Evolutionary conservation across 2,329 filamentous ascomycete genomes (phyloP).

Genomic region (Raffaelea deltoideospora): DNA sequence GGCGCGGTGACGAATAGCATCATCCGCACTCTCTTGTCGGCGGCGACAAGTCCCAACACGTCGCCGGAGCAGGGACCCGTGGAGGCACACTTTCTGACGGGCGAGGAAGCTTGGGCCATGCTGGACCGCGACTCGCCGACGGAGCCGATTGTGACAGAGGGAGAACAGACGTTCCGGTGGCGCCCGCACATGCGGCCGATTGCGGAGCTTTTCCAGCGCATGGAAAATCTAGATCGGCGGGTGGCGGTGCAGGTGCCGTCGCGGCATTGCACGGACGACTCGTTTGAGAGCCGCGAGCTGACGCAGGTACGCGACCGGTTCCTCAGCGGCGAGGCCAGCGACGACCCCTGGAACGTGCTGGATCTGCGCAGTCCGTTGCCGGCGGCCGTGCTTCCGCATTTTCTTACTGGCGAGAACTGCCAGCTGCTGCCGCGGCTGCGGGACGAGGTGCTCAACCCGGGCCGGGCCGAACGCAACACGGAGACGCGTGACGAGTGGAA

Average conservation of each 20-base stretch:
- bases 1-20: constrained; percentile 8
- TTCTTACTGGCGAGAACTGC: constrained; percentile 15
- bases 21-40: constrained; percentile 6
- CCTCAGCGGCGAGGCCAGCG: constrained; percentile 1
- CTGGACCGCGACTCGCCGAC: constrained; percentile 8
- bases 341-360: constrained; percentile 16
- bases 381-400: constrained; percentile 12
- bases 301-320: constrained; percentile 12
- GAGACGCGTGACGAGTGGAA: constrained; percentile 16
- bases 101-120: constrained; percentile 7
- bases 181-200: constrained; percentile 11
- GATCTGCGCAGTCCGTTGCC: constrained; percentile 15
- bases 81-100: constrained; percentile 9
- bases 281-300: constrained; percentile 12
- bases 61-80: not conserved
- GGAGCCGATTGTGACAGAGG: constrained; percentile 12
- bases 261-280: constrained; percentile 10
- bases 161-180: constrained; percentile 14
- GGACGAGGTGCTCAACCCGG: constrained; percentile 22
- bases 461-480: constrained; percentile 13
- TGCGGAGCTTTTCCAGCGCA: constrained; percentile 13
- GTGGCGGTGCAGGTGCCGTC: constrained; percentile 16
- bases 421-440: constrained; percentile 15
- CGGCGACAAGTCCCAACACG: constrained; percentile 6
- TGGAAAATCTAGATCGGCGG: constrained; percentile 13